Evolutionary conservation across 441 rosid species (phyloP).

Genomic region (Adansonia gregorii): DNA sequence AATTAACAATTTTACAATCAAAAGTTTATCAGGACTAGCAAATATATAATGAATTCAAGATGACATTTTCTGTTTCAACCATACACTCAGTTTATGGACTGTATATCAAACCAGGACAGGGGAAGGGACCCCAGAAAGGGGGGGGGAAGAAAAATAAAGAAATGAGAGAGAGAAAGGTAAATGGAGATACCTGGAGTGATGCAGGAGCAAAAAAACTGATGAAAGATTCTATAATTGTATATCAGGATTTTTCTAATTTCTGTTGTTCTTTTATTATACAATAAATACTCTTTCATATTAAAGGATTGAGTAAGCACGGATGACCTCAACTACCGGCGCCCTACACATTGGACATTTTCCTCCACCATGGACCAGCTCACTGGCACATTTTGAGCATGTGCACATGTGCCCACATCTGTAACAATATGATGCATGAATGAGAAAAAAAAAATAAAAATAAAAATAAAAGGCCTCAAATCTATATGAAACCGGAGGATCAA

Average conservation of each 20-base stretch:
- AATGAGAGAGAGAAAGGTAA: neutral
- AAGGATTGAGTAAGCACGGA: conserved; percentile 78
- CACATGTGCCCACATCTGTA: conserved; percentile 98
- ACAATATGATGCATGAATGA: neutral
- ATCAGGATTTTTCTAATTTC: conserved; percentile 11
- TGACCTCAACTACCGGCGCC: conserved; percentile 87
- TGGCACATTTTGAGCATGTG: conserved; percentile 82
- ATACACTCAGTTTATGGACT: conserved; percentile 36
- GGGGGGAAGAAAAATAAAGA: neutral
- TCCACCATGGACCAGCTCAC: conserved; percentile 65
- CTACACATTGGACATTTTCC: conserved; percentile 95
- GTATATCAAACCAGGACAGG: conserved; percentile 13
- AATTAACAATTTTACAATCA: conserved; percentile 26
- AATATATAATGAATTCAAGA: conserved; percentile 27
- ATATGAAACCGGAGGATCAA: neutral
- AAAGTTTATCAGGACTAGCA: conserved; percentile 30
- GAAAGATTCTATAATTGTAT: conserved; percentile 24
- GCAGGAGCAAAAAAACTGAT: conserved; percentile 37
- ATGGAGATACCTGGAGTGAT: conserved; percentile 24
- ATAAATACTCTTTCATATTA: conserved; percentile 32
- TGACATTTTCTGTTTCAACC: conserved; percentile 30
- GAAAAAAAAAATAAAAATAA: neutral
- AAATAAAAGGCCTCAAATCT: neutral
- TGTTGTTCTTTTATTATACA: conserved; percentile 10
- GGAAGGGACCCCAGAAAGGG: neutral